A percentile compares a stretch with the other conserved stretches of the same genome.
phyloP scores from a whole-genome alignment of 306 rosid genomes.

The Citrullus amarus region DNA sequence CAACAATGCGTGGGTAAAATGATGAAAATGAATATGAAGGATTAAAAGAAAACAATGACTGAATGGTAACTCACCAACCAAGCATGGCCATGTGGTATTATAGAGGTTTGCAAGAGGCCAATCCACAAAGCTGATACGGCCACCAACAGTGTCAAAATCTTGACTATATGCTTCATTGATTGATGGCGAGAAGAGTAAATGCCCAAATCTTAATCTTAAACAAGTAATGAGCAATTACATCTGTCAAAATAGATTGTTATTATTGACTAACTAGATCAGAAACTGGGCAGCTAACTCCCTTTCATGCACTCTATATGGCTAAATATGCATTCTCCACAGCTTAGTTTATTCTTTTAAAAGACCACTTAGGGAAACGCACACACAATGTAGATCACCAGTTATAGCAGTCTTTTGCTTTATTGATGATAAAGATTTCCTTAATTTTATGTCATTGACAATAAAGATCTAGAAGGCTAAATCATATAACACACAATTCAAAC shows the following conservation, averaged over 20 bases:
- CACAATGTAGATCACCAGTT: not conserved
- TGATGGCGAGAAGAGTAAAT: not conserved
- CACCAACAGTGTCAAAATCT: constrained; percentile 49
- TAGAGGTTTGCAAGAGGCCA: constrained; percentile 51
- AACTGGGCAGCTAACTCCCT: not conserved
- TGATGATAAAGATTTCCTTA: not conserved
- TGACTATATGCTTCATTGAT: constrained; percentile 70
- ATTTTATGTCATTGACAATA: not conserved
- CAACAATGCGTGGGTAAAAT: constrained; percentile 1
- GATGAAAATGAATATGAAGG: not conserved
- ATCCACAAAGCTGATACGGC: constrained; percentile 60
- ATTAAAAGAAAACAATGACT: not conserved
- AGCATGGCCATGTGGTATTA: constrained; percentile 42
- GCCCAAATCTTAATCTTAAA: not conserved
- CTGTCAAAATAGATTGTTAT: not conserved
- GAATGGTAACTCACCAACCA: constrained; percentile 59
- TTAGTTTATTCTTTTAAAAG: not conserved
- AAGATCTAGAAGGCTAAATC: not conserved
- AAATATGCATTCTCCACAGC: not conserved
- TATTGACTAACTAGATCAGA: not conserved
- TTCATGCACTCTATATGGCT: not conserved
- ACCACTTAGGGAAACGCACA: not conserved
- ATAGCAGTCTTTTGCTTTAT: not conserved
- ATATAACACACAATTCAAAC: not conserved
- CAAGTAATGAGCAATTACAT: not conserved